A percentile compares a stretch with the other conserved stretches of the same genome.
Conservation (phyloP, 2,329 filamentous ascomycete species). For the Ophiostoma australiae region DNA sequence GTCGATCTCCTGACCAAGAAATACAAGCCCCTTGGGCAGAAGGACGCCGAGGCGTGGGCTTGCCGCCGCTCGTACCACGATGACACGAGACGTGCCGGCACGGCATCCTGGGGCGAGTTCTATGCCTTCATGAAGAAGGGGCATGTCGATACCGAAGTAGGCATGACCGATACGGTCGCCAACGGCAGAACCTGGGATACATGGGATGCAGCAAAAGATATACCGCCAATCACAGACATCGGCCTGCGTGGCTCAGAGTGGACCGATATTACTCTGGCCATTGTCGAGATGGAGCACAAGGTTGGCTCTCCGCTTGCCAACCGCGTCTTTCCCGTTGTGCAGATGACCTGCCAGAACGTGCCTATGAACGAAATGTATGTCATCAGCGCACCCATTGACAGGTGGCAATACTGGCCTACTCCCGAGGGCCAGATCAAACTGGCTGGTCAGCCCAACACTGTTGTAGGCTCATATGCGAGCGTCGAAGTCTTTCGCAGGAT, state of each 20-base stretch:
- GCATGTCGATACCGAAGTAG: conserved; percentile 52
- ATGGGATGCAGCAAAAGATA: conserved; percentile 32
- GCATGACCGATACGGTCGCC: conserved; percentile 54
- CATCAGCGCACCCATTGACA: conserved; percentile 51
- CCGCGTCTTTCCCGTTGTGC: conserved; percentile 62
- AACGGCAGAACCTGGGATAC: conserved; percentile 33
- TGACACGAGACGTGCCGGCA: conserved; percentile 45
- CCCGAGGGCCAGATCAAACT: conserved; percentile 28
- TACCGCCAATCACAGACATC: neutral
- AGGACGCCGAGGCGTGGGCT: conserved; percentile 45
- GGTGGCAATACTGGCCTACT: conserved; percentile 32
- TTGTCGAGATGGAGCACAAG: conserved; percentile 63
- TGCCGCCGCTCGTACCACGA: conserved; percentile 59
- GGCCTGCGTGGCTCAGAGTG: conserved; percentile 44
- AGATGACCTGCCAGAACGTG: conserved; percentile 50
- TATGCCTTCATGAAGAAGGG: conserved; percentile 52
- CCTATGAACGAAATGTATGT: conserved; percentile 47
- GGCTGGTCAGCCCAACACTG: conserved; percentile 43
- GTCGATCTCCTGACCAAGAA: conserved; percentile 25
- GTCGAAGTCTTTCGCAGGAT: conserved; percentile 54
- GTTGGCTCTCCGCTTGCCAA: conserved; percentile 57
- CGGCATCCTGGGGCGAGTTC: conserved; percentile 62
- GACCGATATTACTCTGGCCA: conserved; percentile 44
- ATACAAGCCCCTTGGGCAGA: too few relatives aligned
- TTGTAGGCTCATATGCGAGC: conserved; percentile 58